These are phyloP conservation scores for Globisporangium cederbergense DNA, from an alignment of 352 stramenopile genomes.

Conservation along the genomic window DNA sequence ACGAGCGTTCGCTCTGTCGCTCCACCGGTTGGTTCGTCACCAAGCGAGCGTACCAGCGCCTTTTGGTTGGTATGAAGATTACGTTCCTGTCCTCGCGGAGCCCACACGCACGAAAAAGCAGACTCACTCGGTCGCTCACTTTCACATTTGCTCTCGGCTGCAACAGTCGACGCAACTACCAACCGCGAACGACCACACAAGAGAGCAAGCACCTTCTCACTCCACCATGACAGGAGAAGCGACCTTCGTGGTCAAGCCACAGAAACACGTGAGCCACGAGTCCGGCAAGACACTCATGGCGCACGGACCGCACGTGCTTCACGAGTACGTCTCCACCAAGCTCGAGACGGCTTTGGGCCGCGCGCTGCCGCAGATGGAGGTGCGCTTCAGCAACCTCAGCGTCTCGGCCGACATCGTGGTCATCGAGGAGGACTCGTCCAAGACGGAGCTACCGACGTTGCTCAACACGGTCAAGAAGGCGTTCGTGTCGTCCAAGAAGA, in stretches of 20 bases:
- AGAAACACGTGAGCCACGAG: background rate
- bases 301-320: background rate
- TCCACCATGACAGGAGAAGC: too few species aligned
- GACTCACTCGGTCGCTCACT: background rate
- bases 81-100: too few species aligned
- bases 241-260: too few species aligned
- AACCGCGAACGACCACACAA: background rate
- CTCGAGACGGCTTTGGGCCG: background rate
- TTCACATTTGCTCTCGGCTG: background rate
- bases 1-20: too few species aligned
- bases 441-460: background rate
- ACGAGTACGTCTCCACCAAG: background rate
- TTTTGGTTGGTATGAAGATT: too few species aligned
- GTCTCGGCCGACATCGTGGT: slow-evolving; percentile 14
- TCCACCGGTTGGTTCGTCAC: too few species aligned
- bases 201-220: too few species aligned
- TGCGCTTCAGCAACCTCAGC: slow-evolving; percentile 23
- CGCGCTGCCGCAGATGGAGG: slow-evolving; percentile 22
- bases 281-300: background rate
- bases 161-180: background rate
- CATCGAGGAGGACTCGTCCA: background rate
- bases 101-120: too few species aligned
- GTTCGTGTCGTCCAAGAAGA: background rate
- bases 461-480: background rate
- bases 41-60: too few species aligned